Percentiles rank a stretch among this genome's conserved stretches.
These are phyloP conservation scores for Nemania sp. DNA, from an alignment of 2,329 filamentous ascomycete species.

Conservation along the genomic window DNA sequence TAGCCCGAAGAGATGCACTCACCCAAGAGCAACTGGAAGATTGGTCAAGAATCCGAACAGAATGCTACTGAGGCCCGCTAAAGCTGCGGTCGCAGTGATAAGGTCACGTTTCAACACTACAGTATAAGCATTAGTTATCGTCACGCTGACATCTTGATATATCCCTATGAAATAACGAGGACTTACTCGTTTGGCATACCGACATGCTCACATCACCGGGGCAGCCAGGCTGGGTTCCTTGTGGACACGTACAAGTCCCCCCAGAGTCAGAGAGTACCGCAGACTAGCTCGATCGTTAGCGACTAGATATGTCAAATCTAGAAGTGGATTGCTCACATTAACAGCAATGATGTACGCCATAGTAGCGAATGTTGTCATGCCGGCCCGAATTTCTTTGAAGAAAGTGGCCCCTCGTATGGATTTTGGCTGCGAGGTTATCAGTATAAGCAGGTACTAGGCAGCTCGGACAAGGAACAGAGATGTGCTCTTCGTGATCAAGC, in stretches of 20 bases:
- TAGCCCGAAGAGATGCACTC: conserved; percentile 40
- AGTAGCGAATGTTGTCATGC: conserved; percentile 77
- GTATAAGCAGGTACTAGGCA: neutral
- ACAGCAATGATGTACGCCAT: conserved; percentile 87
- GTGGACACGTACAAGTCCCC: conserved; percentile 71
- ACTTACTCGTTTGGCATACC: conserved; percentile 53
- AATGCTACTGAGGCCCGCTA: conserved; percentile 75
- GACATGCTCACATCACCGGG: conserved; percentile 50
- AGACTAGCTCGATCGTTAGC: conserved; percentile 50
- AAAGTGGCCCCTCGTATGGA: conserved; percentile 72
- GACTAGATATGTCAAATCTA: neutral
- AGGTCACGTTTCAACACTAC: conserved; percentile 72
- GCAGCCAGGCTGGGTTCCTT: conserved; percentile 52
- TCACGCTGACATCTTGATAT: neutral
- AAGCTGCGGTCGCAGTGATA: conserved; percentile 81
- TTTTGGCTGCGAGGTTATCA: conserved; percentile 55
- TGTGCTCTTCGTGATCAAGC: neutral
- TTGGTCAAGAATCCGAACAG: conserved; percentile 82
- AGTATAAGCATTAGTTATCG: conserved; percentile 13
- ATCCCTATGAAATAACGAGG: neutral
- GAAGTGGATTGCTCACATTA: conserved; percentile 51
- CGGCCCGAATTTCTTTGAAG: conserved; percentile 77
- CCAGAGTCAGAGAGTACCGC: conserved; percentile 76
- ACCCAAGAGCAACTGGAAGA: conserved; percentile 76
- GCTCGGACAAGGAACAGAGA: neutral